Evolutionary conservation across 2,329 filamentous ascomycete genomes (phyloP), one percentile per base, ranked within the genome.

Genomic region (Beauveria bassiana): DNA sequence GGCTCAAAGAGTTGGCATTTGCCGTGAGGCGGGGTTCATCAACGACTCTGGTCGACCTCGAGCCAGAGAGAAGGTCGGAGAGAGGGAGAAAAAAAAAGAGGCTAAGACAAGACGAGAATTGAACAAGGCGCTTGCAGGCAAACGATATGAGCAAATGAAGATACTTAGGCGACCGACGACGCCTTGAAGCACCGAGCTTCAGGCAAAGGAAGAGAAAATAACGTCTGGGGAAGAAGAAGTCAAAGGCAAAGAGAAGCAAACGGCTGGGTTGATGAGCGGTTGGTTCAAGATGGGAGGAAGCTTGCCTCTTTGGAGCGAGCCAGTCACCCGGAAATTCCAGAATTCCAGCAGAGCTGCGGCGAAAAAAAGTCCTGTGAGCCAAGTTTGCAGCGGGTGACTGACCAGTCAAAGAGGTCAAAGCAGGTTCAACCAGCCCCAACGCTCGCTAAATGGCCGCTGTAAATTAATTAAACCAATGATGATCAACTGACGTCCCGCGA

Each of bases 11-110:
- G 51, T 42, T 22, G 50, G 43, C 59, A 55, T 61, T 45, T 61
- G 59, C 42, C 31, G 38, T 28, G 50, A 61, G 59, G 59, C 59
- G 59, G 59, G 59, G 59, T 61, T 61, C 31, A 42, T 49, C 50
- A 61, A 54, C 57, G 57, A 52, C 49, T 40, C 22, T 43, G 38
- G 14, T 60, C 24, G 38, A 52, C 57, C 6, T 31, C 43, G 51
- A 55, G 50, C 26, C 18, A 40, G 14, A 40, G 47, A 31, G n/a
- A 59, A 40, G 16, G 34, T 6, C 5, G 34, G 42, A 22, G 58
- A 20, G 50, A 40, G 24, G 31, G 20, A 43, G 9, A 46, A n/a
- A 34, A 43, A 43, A 52, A 52, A 59, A 59, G 28, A 52, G 40
- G 18, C 49, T 52, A 43, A 26, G 26, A n/a, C 34, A 24, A 42